phyloP scores from a whole-genome alignment of 352 stramenopile species.

The Peronospora farinosa region DNA sequence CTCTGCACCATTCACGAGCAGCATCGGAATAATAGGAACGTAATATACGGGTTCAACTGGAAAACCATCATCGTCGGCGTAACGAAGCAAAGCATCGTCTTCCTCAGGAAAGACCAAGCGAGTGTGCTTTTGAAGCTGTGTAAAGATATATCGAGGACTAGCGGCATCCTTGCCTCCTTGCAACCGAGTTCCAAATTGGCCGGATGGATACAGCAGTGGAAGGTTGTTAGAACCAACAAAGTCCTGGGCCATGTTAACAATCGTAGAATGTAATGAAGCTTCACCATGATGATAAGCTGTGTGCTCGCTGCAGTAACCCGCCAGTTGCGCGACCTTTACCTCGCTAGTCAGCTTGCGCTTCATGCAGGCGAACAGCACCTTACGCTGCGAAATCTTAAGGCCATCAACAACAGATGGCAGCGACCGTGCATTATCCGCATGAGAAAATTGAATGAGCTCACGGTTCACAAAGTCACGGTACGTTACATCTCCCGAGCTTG shows the following conservation, averaged over 20 bases:
- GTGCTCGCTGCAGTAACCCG: conserved; percentile 95
- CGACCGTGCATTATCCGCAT: conserved; percentile 94
- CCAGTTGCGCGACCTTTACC: conserved; percentile 99
- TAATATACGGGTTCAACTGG: conserved; percentile 97
- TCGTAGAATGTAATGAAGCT: conserved; percentile 94
- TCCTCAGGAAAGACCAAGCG: conserved; percentile 96
- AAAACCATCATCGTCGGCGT: conserved; percentile 97
- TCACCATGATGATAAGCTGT: conserved; percentile 99
- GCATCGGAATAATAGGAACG: conserved; percentile 93
- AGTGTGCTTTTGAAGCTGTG: conserved; percentile 92
- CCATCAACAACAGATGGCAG: conserved; percentile 95
- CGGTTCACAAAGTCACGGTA: conserved; percentile 98
- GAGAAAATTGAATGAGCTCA: conserved; percentile 98
- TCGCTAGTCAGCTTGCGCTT: conserved; percentile 98
- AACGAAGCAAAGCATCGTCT: conserved; percentile 94
- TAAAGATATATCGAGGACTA: conserved; percentile 99
- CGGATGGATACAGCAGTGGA: conserved; percentile 93
- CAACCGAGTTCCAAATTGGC: conserved; percentile 98
- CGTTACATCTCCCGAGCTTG: conserved; percentile 80
- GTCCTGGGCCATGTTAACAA: conserved; percentile 98
- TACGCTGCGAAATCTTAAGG: conserved; percentile 96
- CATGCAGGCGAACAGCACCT: conserved; percentile 96
- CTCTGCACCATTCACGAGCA: conserved; percentile 97
- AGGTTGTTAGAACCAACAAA: conserved; percentile 99
- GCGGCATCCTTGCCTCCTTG: conserved; percentile 98